Conservation (phyloP, 768 basidiomycete genomes). For the Kwoniella dendrophila region DNA sequence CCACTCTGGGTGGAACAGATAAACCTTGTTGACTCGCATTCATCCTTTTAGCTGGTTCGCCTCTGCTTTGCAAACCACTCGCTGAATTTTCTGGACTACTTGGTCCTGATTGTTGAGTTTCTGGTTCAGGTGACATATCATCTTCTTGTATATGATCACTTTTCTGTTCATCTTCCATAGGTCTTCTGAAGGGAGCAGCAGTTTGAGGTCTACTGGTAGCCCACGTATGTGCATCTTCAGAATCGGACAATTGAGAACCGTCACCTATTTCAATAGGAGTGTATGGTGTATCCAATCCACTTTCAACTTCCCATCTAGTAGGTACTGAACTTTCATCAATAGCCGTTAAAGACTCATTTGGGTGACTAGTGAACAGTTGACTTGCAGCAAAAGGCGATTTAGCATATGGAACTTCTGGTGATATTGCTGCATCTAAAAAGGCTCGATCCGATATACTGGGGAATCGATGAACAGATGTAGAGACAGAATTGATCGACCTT, state of each 20-base stretch:
- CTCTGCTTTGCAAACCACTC: slow-evolving; percentile 3
- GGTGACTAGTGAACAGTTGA: slow-evolving; percentile 68
- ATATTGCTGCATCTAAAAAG: slow-evolving; percentile 63
- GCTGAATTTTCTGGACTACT: neutral
- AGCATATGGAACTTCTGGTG: slow-evolving; percentile 64
- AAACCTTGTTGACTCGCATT: slow-evolving; percentile 20
- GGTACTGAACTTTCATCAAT: slow-evolving; percentile 41
- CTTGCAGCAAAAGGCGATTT: slow-evolving; percentile 88
- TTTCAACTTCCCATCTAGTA: slow-evolving; percentile 20
- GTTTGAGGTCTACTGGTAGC: slow-evolving; percentile 38
- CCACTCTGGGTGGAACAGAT: slow-evolving; percentile 17
- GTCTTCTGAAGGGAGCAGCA: slow-evolving; percentile 57
- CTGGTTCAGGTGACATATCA: neutral
- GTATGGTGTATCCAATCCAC: slow-evolving; percentile 26
- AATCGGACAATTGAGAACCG: slow-evolving; percentile 36
- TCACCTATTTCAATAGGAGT: slow-evolving; percentile 28
- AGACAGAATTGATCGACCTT: slow-evolving; percentile 74
- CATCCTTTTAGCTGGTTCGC: slow-evolving; percentile 7
- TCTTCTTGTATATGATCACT: slow-evolving; percentile 16
- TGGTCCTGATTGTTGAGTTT: neutral
- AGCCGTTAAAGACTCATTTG: slow-evolving; percentile 41
- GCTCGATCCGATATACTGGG: slow-evolving; percentile 56
- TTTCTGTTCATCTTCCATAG: slow-evolving; percentile 56
- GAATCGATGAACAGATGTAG: slow-evolving; percentile 64
- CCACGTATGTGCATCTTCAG: slow-evolving; percentile 41